Conservation (phyloP, 2,329 filamentous ascomycete species). For the Cercospora berteroae region DNA sequence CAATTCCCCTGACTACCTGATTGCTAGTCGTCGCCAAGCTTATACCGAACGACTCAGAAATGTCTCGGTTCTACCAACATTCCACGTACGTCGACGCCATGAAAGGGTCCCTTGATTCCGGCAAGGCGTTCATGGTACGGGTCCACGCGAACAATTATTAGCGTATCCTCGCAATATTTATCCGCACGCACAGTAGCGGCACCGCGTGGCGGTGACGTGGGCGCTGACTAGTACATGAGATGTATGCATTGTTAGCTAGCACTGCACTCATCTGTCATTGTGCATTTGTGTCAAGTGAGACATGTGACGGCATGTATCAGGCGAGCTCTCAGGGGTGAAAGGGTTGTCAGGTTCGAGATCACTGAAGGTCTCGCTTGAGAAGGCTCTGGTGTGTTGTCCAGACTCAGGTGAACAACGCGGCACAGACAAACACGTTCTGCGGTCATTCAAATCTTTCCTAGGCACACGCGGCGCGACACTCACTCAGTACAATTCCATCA, state of each 20-base stretch:
- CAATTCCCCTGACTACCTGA: background rate
- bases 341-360: background rate
- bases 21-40: background rate
- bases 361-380: background rate
- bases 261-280: background rate
- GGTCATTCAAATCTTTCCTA: background rate
- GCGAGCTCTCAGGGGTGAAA: background rate
- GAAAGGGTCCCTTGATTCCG: background rate
- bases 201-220: slow-evolving; percentile 1
- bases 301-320: background rate
- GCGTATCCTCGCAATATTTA: background rate
- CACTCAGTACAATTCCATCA: background rate
- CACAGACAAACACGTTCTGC: background rate
- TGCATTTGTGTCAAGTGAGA: background rate
- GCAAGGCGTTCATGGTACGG: background rate
- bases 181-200: background rate
- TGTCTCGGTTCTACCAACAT: slow-evolving; percentile 3
- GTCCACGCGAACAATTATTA: background rate
- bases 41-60: background rate
- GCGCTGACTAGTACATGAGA: background rate
- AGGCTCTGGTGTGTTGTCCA: background rate
- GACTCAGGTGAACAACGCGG: background rate
- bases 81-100: background rate
- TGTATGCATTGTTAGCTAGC: background rate
- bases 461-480: background rate